phyloP scores from a whole-genome alignment of 2,329 filamentous ascomycete genomes.

The Sphaerulina populicola region DNA sequence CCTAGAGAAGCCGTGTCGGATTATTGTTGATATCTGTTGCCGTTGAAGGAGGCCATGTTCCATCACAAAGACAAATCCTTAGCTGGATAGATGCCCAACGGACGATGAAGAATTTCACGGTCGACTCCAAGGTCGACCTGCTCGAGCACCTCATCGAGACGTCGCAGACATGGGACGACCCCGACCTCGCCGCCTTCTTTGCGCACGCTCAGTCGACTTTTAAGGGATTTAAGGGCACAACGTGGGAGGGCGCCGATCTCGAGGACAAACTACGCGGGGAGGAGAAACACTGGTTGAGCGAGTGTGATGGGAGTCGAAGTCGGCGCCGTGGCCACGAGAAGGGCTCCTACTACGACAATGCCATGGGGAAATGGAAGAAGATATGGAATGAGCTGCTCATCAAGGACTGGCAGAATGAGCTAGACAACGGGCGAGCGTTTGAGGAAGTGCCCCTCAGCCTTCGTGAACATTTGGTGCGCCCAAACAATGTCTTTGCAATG shows the following conservation, averaged over 20 bases:
- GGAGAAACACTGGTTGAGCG: constrained; percentile 15
- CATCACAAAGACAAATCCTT: not conserved
- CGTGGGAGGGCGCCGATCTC: constrained; percentile 11
- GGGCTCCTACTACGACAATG: constrained; percentile 16
- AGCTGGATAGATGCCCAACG: not conserved
- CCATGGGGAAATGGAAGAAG: constrained; percentile 16
- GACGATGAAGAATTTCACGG: constrained; percentile 8
- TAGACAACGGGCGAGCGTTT: constrained; percentile 9
- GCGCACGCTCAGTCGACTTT: constrained; percentile 12
- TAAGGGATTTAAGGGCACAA: constrained; percentile 9
- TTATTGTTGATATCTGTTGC: no score
- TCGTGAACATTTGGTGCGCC: not conserved
- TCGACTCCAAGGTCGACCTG: constrained; percentile 14
- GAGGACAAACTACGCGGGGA: constrained; percentile 14
- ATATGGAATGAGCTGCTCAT: constrained; percentile 15
- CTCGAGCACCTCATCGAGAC: constrained; percentile 13
- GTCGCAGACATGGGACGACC: constrained; percentile 11
- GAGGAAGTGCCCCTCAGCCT: constrained; percentile 9
- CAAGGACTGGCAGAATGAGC: constrained; percentile 18
- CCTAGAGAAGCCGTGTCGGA: not conserved
- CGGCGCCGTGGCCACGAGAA: constrained; percentile 18
- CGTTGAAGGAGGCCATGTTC: no score
- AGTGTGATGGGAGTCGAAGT: constrained; percentile 8
- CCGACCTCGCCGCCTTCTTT: constrained; percentile 15
- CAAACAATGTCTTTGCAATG: not conserved